These are phyloP conservation scores for Zostera marina DNA, from an alignment of 116 monocot species.

Conservation along the genomic window DNA sequence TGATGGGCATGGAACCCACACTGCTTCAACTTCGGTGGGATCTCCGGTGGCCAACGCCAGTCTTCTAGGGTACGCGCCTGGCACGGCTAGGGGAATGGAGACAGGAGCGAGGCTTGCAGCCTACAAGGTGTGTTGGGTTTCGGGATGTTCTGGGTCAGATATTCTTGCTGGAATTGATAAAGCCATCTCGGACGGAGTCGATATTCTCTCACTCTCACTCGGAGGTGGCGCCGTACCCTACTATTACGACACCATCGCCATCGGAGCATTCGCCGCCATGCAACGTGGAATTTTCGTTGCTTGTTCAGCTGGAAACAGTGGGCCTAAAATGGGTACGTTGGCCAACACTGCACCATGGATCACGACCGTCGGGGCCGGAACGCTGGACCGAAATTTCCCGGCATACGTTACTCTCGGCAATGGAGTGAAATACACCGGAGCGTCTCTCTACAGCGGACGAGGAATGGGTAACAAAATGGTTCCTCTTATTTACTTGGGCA, in stretches of 20 bases:
- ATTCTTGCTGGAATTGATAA: slow-evolving; percentile 81
- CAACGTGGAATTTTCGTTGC: slow-evolving; percentile 70
- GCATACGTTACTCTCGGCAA: slow-evolving; percentile 33
- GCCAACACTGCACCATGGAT: slow-evolving; percentile 93
- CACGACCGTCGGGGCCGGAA: slow-evolving; percentile 79
- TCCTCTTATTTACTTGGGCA: slow-evolving; percentile 28
- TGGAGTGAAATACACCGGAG: slow-evolving; percentile 34
- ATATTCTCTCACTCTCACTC: slow-evolving; percentile 80
- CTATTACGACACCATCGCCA: slow-evolving; percentile 63
- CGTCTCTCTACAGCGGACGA: slow-evolving; percentile 69
- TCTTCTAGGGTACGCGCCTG: slow-evolving; percentile 81
- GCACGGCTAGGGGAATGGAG: slow-evolving; percentile 81
- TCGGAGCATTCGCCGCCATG: slow-evolving; percentile 58
- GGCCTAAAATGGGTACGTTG: slow-evolving; percentile 37
- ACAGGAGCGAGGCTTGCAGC: slow-evolving; percentile 46
- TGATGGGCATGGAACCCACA: slow-evolving; percentile 94
- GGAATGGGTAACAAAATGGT: slow-evolving; percentile 31
- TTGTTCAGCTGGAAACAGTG: slow-evolving; percentile 88
- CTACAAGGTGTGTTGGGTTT: slow-evolving; percentile 88
- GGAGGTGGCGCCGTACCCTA: slow-evolving; percentile 60
- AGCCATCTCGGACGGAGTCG: slow-evolving; percentile 67
- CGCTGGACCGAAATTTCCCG: slow-evolving; percentile 82
- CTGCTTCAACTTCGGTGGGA: slow-evolving; percentile 74
- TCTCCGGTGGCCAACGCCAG: slow-evolving; percentile 54
- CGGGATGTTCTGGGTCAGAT: slow-evolving; percentile 86